Percentiles rank a stretch among this genome's conserved stretches.
Evolutionary conservation across 441 rosid genomes (phyloP).

Genomic region (Corymbia calophylla): DNA sequence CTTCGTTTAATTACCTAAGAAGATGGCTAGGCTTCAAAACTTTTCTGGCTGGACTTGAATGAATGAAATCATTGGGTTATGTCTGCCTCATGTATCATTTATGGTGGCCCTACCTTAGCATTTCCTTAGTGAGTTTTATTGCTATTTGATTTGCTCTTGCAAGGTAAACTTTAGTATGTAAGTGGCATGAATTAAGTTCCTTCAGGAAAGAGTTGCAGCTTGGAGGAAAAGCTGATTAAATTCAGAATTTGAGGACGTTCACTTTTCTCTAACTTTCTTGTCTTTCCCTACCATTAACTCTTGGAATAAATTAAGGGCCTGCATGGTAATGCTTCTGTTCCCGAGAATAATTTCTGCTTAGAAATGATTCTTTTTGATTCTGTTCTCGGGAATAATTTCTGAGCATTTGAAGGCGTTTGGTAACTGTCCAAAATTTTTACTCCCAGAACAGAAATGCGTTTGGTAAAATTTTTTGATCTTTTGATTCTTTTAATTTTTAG

Average conservation of each 20-base stretch:
- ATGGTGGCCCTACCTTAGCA: not conserved
- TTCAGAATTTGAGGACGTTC: not conserved
- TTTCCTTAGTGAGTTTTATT: not conserved
- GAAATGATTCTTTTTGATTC: no score
- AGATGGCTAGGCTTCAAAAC: not conserved
- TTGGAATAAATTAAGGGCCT: not conserved
- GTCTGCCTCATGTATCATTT: not conserved
- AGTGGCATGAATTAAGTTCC: not conserved
- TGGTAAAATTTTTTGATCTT: no score
- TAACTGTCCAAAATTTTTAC: no score
- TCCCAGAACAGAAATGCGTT: no score
- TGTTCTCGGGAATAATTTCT: no score
- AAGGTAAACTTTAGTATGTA: not conserved
- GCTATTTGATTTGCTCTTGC: not conserved
- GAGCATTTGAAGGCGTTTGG: no score
- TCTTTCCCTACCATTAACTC: not conserved
- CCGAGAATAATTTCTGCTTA: no score
- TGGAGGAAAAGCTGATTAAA: not conserved
- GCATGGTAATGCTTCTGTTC: no score
- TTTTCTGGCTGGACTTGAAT: not conserved
- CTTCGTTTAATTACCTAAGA: not conserved
- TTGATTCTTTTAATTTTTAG: no score
- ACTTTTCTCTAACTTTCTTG: not conserved
- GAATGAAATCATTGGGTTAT: not conserved
- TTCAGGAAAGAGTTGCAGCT: not conserved